Percentiles rank a stretch among this genome's conserved stretches.
These are phyloP conservation scores for Pugionium dolabratum DNA, from an alignment of 345 rosid species.

Conservation along the genomic window DNA sequence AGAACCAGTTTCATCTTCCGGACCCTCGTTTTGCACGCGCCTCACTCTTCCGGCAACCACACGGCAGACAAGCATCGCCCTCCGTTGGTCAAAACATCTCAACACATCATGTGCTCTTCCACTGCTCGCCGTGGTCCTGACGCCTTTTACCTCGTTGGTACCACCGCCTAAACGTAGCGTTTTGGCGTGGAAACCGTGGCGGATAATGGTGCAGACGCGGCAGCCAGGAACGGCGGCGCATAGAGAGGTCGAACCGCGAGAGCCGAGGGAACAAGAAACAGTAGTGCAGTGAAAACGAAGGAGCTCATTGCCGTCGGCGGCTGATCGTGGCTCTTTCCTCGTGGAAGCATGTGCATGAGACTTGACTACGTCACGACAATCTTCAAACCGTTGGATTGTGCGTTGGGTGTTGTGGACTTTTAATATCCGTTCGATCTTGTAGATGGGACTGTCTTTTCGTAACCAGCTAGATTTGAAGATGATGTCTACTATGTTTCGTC, in stretches of 20 bases:
- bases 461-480: conserved; percentile 94
- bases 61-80: conserved; percentile 86
- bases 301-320: conserved; percentile 89
- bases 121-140: conserved; percentile 73
- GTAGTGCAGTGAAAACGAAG: conserved; percentile 76
- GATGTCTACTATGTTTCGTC: conserved; percentile 80
- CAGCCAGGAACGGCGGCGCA: conserved; percentile 73
- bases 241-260: conserved; percentile 60
- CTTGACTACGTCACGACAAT: conserved; percentile 73
- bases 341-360: conserved; percentile 54
- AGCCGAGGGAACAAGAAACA: conserved; percentile 65
- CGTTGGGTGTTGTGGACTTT: conserved; percentile 84
- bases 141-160: conserved; percentile 44
- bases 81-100: conserved; percentile 52
- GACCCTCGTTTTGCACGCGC: conserved; percentile 49
- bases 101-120: conserved; percentile 78
- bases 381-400: conserved; percentile 88
- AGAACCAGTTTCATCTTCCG: conserved; percentile 42
- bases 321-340: conserved; percentile 68
- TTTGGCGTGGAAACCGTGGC: conserved; percentile 70
- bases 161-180: conserved; percentile 37
- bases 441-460: conserved; percentile 62
- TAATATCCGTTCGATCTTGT: conserved; percentile 74
- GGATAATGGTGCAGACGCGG: conserved; percentile 72
- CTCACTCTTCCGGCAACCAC: conserved; percentile 79